Conservation (phyloP, 805 yeast species). For the Ogataea naganishii region DNA sequence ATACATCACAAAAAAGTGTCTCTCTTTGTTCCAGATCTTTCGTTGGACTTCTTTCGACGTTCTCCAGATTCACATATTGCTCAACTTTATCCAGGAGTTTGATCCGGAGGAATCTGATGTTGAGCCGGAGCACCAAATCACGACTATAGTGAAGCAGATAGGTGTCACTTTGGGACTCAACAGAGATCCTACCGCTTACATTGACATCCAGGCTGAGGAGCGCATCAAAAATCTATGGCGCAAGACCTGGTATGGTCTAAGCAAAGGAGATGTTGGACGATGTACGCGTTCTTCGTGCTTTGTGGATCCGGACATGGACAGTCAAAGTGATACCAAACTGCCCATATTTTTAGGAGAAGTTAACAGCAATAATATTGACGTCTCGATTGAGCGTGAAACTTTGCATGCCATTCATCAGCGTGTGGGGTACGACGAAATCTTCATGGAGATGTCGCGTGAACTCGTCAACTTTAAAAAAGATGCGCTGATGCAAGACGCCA, state of each 20-base stretch:
- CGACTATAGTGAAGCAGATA: constrained; percentile 32
- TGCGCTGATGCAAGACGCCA: constrained; percentile 26
- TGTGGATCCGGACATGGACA: constrained; percentile 27
- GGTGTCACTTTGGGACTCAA: constrained; percentile 38
- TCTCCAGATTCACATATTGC: constrained; percentile 34
- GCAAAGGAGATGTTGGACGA: constrained; percentile 32
- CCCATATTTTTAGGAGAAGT: constrained; percentile 27
- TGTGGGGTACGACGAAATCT: constrained; percentile 20
- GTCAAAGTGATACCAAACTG: constrained; percentile 33
- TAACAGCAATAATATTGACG: constrained; percentile 24
- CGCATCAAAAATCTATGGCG: constrained; percentile 41
- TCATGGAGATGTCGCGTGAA: constrained; percentile 21
- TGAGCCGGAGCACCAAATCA: constrained; percentile 29
- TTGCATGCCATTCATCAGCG: constrained; percentile 23
- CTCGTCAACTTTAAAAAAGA: constrained; percentile 24
- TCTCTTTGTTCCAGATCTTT: constrained; percentile 32
- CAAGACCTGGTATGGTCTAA: constrained; percentile 47
- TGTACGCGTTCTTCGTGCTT: constrained; percentile 17
- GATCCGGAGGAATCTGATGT: constrained; percentile 41
- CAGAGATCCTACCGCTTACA: constrained; percentile 32
- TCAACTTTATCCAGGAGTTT: constrained; percentile 29
- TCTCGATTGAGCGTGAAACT: constrained; percentile 28
- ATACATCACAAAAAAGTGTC: constrained; percentile 28
- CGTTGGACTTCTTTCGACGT: constrained; percentile 29
- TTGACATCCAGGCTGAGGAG: constrained; percentile 17